Evolutionary conservation across 148 eudicot species (phyloP).

Genomic region (Dysphania ambrosioides): DNA sequence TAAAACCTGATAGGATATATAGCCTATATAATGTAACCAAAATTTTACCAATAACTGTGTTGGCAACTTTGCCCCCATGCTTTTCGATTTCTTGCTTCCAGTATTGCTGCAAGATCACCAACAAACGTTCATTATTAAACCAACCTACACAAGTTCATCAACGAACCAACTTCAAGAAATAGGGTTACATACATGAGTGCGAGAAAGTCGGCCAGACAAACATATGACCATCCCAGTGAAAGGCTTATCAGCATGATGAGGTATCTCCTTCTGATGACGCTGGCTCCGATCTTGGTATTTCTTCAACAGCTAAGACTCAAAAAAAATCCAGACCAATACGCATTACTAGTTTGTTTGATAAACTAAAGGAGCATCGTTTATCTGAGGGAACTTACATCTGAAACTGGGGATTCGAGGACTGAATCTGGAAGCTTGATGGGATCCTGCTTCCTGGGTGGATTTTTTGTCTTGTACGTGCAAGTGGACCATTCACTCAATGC

Average conservation of each 20-base stretch:
- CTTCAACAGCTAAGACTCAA: conserved; percentile 43
- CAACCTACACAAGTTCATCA: background rate
- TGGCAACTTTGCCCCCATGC: conserved; percentile 75
- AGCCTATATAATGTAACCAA: background rate
- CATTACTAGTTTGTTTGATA: no score
- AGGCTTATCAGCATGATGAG: conserved; percentile 45
- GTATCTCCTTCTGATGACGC: conserved; percentile 39
- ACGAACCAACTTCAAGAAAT: no score
- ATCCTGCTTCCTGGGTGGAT: conserved; percentile 50
- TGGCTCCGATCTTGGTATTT: conserved; percentile 44
- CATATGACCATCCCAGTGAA: conserved; percentile 63
- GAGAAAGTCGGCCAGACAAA: conserved; percentile 67
- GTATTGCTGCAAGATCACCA: conserved; percentile 41
- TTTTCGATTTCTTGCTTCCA: conserved; percentile 71
- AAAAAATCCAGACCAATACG: background rate
- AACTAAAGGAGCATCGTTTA: no score
- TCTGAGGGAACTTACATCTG: conserved; percentile 51
- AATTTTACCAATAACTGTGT: conserved; percentile 53
- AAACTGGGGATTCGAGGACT: conserved; percentile 41
- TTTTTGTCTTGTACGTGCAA: conserved; percentile 57
- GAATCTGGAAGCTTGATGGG: conserved; percentile 55
- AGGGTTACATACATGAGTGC: conserved; percentile 59
- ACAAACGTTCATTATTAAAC: background rate
- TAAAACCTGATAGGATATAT: background rate
- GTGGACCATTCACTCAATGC: conserved; percentile 71